phyloP scores from a whole-genome alignment of 495 filamentous ascomycete species.

The Aspergillus biplanus region DNA sequence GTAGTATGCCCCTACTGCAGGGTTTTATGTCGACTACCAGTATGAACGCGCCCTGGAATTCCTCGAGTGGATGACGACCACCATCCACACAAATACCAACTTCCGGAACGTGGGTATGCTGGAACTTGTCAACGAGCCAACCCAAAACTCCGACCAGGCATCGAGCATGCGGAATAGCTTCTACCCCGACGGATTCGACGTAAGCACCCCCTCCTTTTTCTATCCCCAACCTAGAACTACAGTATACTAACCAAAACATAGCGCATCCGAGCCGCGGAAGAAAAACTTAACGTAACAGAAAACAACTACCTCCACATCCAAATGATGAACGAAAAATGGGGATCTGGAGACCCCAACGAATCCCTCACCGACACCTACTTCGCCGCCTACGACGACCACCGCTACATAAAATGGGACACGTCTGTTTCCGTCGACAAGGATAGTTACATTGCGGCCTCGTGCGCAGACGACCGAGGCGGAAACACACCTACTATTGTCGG shows the following conservation, averaged over 20 bases:
- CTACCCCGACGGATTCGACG: conserved; percentile 52
- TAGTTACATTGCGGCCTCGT: conserved; percentile 54
- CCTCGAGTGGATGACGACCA: conserved; percentile 60
- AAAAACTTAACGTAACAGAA: conserved; percentile 34
- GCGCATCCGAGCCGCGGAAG: conserved; percentile 53
- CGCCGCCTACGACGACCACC: conserved; percentile 57
- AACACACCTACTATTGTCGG: conserved; percentile 56
- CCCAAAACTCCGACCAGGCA: conserved; percentile 36
- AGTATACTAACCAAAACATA: conserved; percentile 10
- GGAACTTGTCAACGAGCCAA: conserved; percentile 64
- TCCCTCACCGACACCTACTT: conserved; percentile 42
- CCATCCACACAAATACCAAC: conserved; percentile 54
- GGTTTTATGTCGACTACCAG: conserved; percentile 59
- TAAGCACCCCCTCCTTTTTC: conserved; percentile 1
- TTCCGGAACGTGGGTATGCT: conserved; percentile 63
- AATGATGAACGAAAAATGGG: conserved; percentile 59
- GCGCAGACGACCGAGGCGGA: conserved; percentile 51
- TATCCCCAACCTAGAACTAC: too few species aligned
- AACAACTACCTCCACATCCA: conserved; percentile 55
- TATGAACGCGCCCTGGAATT: conserved; percentile 62
- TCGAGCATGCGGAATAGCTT: conserved; percentile 41
- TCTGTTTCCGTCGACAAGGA: conserved; percentile 42
- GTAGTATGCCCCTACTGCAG: conserved; percentile 38
- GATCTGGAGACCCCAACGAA: conserved; percentile 52
- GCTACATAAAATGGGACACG: conserved; percentile 58